Evolutionary conservation across 805 yeast genomes (phyloP).

Genomic region (Kodamaea neixiangensis): DNA sequence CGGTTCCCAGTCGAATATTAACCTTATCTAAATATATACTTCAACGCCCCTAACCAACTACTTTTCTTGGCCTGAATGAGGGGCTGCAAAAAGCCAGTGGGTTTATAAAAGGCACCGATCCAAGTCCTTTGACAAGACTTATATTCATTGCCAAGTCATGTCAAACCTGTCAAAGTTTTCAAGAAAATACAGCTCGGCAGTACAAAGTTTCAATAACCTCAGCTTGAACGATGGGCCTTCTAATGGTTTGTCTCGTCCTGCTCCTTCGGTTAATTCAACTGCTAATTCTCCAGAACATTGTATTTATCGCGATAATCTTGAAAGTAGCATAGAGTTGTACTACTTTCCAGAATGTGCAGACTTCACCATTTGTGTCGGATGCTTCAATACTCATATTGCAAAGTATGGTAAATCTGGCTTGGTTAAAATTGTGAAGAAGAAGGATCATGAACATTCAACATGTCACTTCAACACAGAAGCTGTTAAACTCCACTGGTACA

Average conservation of each 20-base stretch:
- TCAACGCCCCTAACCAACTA: no score
- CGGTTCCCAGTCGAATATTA: no score
- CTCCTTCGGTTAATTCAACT: not conserved
- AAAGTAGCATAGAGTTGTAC: not conserved
- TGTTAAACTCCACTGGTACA: not conserved
- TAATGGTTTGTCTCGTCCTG: not conserved
- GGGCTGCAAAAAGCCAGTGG: not conserved
- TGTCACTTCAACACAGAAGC: not conserved
- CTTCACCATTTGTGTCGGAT: not conserved
- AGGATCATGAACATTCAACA: not conserved
- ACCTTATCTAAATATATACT: not conserved
- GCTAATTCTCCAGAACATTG: not conserved
- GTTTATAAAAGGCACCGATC: not conserved
- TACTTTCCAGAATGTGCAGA: not conserved
- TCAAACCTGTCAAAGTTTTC: not conserved
- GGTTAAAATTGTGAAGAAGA: not conserved
- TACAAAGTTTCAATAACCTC: not conserved
- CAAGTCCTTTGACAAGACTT: not conserved
- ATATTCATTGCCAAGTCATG: not conserved
- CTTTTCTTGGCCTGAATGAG: not conserved
- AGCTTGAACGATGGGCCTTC: not conserved
- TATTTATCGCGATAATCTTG: not conserved
- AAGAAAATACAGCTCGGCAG: not conserved
- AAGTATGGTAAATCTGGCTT: not conserved
- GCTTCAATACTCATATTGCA: not conserved